A percentile compares a stretch with the other conserved stretches of the same genome.
Evolutionary conservation across 495 filamentous ascomycete genomes (phyloP).

Genomic region (Elasticomyces elasticus): DNA sequence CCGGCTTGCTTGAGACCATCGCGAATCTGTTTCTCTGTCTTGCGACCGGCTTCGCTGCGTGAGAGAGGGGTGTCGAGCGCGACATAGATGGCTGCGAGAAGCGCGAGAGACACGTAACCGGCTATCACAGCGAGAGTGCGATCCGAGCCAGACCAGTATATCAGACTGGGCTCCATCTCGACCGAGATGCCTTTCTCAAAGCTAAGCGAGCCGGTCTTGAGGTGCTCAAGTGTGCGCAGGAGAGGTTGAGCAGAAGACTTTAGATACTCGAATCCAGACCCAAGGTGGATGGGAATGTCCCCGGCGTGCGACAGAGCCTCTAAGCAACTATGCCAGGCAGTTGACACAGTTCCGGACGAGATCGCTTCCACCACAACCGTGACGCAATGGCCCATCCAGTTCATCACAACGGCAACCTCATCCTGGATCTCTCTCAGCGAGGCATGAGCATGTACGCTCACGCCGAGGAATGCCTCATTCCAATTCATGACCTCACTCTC

Average conservation of each 20-base stretch:
- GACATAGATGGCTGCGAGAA: constrained; percentile 69
- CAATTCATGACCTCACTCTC: constrained; percentile 2
- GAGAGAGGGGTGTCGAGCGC: constrained; percentile 56
- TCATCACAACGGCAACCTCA: constrained; percentile 3
- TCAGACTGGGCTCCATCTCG: constrained; percentile 50
- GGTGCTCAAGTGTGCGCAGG: constrained; percentile 1
- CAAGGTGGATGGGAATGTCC: neutral
- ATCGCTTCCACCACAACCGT: constrained; percentile 10
- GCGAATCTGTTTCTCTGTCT: constrained; percentile 67
- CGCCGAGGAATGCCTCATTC: constrained; percentile 12
- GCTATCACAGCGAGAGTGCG: constrained; percentile 67
- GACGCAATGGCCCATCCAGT: constrained; percentile 1
- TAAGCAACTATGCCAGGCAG: neutral
- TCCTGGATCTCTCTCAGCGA: constrained; percentile 10
- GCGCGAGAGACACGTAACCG: constrained; percentile 67
- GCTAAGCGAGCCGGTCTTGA: constrained; percentile 4
- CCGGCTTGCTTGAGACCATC: constrained; percentile 85
- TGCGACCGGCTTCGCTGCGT: constrained; percentile 52
- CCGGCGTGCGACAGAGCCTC: neutral
- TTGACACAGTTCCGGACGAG: constrained; percentile 7
- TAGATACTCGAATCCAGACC: neutral
- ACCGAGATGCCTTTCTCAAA: constrained; percentile 12
- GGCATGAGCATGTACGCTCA: constrained; percentile 14
- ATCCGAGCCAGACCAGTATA: constrained; percentile 68
- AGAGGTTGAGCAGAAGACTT: constrained; percentile 1